Evolutionary conservation across 768 basidiomycete species (phyloP).

Genomic region (Trametes elegans): DNA sequence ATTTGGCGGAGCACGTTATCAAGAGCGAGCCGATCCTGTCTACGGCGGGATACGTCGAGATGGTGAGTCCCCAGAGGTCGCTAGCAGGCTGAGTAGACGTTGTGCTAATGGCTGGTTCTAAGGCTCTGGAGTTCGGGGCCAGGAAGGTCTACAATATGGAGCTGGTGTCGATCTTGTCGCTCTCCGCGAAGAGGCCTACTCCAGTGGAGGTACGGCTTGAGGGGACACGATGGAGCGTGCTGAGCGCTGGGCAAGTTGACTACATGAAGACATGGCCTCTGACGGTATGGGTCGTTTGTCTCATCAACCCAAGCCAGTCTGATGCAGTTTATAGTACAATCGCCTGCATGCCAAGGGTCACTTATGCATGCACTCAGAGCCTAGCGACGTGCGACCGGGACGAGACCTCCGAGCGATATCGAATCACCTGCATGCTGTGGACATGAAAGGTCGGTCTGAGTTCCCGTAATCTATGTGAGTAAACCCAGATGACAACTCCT

Average conservation of each 20-base stretch:
- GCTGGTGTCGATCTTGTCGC: conserved; percentile 26
- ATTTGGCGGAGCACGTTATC: conserved; percentile 44
- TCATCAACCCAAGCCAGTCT: conserved; percentile 22
- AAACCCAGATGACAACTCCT: neutral
- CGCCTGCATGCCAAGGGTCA: conserved; percentile 13
- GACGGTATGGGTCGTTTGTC: conserved; percentile 9
- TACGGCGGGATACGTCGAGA: conserved; percentile 42
- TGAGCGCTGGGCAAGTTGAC: conserved; percentile 20
- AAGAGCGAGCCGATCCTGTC: conserved; percentile 46
- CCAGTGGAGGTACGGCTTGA: conserved; percentile 23
- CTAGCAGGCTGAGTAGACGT: conserved; percentile 1
- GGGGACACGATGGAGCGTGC: conserved; percentile 30
- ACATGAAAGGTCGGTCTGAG: conserved; percentile 5
- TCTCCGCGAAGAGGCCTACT: conserved; percentile 25
- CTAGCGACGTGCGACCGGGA: neutral
- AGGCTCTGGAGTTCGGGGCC: conserved; percentile 41
- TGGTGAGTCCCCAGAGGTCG: conserved; percentile 28
- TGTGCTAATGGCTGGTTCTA: conserved; percentile 15
- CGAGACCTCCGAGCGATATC: neutral
- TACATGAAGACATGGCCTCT: conserved; percentile 13
- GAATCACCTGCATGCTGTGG: neutral
- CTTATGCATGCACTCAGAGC: neutral
- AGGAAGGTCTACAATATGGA: conserved; percentile 27
- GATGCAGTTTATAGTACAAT: neutral
- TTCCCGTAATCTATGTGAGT: neutral